Evolutionary conservation across 768 basidiomycete species (phyloP).

Genomic region (Rubroboletus pulcherrimus): DNA sequence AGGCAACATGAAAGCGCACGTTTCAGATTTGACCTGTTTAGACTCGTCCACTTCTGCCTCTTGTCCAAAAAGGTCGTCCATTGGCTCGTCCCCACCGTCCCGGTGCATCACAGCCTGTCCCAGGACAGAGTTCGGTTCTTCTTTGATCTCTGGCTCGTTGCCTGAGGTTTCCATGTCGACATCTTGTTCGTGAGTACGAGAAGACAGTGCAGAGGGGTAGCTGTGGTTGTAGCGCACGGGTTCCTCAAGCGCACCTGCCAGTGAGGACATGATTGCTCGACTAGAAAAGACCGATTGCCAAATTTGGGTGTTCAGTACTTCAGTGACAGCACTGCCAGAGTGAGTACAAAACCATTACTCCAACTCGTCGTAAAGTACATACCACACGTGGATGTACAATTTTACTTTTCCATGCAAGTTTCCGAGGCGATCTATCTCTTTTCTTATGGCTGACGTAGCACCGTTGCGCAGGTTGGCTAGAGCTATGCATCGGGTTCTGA

Average conservation of each 20-base stretch:
- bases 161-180: conserved; percentile 38
- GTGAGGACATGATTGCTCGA: conserved; percentile 47
- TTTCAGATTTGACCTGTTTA: conserved; percentile 43
- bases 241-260: conserved; percentile 54
- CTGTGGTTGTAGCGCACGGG: conserved; percentile 22
- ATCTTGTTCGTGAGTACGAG: conserved; percentile 29
- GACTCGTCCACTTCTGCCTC: conserved; percentile 47
- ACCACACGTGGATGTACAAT: not conserved
- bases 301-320: conserved; percentile 9
- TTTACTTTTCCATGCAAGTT: not conserved
- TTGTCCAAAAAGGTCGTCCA: conserved; percentile 80
- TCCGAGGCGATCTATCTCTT: not conserved
- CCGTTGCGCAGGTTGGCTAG: not conserved
- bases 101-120: conserved; percentile 17
- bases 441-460: not conserved
- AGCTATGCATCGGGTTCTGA: conserved; percentile 3
- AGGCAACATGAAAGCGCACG: conserved; percentile 32
- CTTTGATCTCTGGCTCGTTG: conserved; percentile 13
- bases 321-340: not conserved
- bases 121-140: conserved; percentile 10
- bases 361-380: not conserved
- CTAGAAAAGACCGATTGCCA: not conserved
- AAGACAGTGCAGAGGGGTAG: conserved; percentile 10
- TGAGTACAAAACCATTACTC: not conserved
- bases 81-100: conserved; percentile 45